Conservation (phyloP, 2,329 filamentous ascomycete species). For the Truncatella angustata region DNA sequence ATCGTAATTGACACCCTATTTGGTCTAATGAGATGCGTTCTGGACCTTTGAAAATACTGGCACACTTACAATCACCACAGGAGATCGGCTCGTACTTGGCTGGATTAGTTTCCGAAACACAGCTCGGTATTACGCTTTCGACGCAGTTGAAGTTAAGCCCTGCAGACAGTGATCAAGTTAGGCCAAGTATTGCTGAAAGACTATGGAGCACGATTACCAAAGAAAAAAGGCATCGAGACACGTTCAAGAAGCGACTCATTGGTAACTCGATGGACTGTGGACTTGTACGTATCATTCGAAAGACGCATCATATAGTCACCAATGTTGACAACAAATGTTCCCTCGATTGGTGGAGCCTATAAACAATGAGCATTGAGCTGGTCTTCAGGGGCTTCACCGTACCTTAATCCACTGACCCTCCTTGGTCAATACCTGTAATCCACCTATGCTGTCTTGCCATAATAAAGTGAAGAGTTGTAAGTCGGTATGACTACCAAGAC, state of each 20-base stretch:
- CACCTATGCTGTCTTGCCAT: conserved; percentile 43
- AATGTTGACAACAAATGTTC: conserved; percentile 50
- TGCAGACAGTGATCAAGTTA: conserved; percentile 14
- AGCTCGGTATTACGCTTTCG: conserved; percentile 46
- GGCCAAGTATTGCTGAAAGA: too few relatives aligned
- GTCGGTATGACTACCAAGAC: conserved; percentile 52
- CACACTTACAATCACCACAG: conserved; percentile 41
- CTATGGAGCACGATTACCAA: conserved; percentile 32
- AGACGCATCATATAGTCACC: conserved; percentile 51
- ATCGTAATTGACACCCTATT: conserved; percentile 33
- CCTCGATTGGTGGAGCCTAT: conserved; percentile 39
- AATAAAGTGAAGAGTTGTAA: conserved; percentile 52
- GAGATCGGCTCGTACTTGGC: conserved; percentile 50
- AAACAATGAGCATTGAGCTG: background rate
- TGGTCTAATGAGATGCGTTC: too few relatives aligned
- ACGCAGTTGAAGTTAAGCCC: conserved; percentile 51
- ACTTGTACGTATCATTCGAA: conserved; percentile 48
- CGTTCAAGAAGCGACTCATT: conserved; percentile 39
- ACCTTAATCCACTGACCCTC: conserved; percentile 42
- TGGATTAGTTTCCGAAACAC: conserved; percentile 42
- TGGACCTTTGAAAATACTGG: too few relatives aligned
- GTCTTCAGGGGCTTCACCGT: background rate
- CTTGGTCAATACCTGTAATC: conserved; percentile 40
- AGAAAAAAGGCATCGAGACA: conserved; percentile 57
- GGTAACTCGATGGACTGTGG: conserved; percentile 50